phyloP scores from a whole-genome alignment of 2,329 filamentous ascomycete species.

The Trichoderma atrobrunneum region DNA sequence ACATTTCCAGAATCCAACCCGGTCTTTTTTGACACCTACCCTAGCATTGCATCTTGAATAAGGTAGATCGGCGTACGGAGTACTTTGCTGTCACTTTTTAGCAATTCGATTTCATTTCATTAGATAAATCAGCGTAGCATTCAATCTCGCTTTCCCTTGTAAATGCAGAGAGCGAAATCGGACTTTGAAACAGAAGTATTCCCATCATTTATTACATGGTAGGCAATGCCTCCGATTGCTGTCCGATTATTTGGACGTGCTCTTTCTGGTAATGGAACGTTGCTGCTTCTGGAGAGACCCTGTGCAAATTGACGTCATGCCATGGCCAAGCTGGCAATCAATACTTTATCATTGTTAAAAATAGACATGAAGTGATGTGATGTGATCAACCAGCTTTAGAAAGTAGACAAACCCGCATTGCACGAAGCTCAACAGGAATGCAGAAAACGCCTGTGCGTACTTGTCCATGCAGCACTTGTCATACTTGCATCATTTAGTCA shows the following conservation, averaged over 20 bases:
- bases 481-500: neutral
- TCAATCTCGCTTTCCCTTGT: neutral
- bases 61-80: neutral
- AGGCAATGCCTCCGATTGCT: neutral
- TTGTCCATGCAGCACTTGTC: neutral
- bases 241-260: neutral
- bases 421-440: neutral
- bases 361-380: neutral
- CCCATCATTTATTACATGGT: neutral
- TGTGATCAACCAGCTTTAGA: neutral
- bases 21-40: neutral
- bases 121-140: neutral
- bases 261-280: neutral
- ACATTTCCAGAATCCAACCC: neutral
- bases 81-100: neutral
- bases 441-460: neutral
- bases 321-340: neutral
- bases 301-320: conserved; percentile 1
- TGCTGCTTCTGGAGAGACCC: neutral
- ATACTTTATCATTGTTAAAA: neutral
- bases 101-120: neutral
- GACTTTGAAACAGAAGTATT: neutral
- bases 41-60: neutral
- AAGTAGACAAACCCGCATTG: neutral
- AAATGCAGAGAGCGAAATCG: neutral